Conservation (phyloP, 768 basidiomycete species). For the Leucocoprinus leucothites region DNA sequence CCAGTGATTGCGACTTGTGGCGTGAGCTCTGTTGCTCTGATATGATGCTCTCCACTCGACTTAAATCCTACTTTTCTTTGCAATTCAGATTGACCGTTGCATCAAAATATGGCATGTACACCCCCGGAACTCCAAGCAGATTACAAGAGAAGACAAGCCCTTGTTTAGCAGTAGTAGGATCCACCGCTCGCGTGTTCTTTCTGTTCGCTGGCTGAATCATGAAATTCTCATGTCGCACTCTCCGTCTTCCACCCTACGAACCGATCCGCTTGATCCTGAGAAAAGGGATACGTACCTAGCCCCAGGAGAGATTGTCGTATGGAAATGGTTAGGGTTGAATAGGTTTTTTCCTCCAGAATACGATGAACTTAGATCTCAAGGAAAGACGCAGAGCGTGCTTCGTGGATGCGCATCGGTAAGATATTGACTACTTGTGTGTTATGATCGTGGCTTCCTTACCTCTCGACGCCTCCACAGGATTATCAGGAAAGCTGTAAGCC, state of each 20-base stretch:
- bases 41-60: too few relatives aligned
- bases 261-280: slow-evolving; percentile 19
- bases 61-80: not conserved
- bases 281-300: slow-evolving; percentile 29
- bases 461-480: slow-evolving; percentile 42
- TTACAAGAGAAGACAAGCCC: slow-evolving; percentile 70
- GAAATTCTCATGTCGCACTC: slow-evolving; percentile 56
- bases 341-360: slow-evolving; percentile 58
- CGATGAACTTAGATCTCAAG: slow-evolving; percentile 19
- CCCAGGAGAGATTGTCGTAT: slow-evolving; percentile 53
- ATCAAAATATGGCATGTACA: slow-evolving; percentile 76
- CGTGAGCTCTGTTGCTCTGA: slow-evolving; percentile 35
- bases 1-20: slow-evolving; percentile 78
- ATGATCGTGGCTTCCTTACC: not conserved
- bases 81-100: slow-evolving; percentile 59
- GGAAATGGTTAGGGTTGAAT: slow-evolving; percentile 66
- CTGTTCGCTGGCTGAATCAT: slow-evolving; percentile 58
- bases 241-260: slow-evolving; percentile 47
- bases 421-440: not conserved
- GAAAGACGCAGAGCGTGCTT: slow-evolving; percentile 30
- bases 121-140: slow-evolving; percentile 23
- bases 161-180: slow-evolving; percentile 66
- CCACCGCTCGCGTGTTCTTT: slow-evolving; percentile 63
- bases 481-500: slow-evolving; percentile 71
- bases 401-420: slow-evolving; percentile 63